Evolutionary conservation across 2,329 filamentous ascomycete genomes (phyloP).

Genomic region (Anisogramma anomala): DNA sequence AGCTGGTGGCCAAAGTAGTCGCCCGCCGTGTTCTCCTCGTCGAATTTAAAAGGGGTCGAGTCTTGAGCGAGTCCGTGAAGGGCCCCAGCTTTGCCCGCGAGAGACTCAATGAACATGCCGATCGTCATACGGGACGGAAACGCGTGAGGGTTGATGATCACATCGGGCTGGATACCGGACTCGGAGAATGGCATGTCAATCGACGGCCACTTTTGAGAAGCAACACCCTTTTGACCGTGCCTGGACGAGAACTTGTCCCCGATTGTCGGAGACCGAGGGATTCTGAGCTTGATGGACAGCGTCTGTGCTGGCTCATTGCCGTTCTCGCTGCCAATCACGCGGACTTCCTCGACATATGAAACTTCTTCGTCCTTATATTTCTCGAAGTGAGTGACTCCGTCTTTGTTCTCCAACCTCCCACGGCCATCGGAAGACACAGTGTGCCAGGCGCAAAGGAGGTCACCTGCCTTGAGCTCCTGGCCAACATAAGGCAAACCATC

Average conservation of each 20-base stretch:
- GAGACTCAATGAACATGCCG: slow-evolving; percentile 96
- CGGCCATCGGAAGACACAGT: slow-evolving; percentile 71
- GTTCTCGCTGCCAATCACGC: slow-evolving; percentile 74
- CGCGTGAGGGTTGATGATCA: slow-evolving; percentile 98
- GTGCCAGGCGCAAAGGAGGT: slow-evolving; percentile 81
- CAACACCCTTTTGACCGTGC: slow-evolving; percentile 96
- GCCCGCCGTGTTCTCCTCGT: slow-evolving; percentile 79
- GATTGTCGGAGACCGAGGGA: slow-evolving; percentile 82
- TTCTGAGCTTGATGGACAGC: slow-evolving; percentile 82
- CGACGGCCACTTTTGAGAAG: slow-evolving; percentile 88
- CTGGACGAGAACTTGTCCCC: slow-evolving; percentile 99
- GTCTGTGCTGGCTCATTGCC: slow-evolving; percentile 76
- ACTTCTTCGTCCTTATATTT: slow-evolving; percentile 90
- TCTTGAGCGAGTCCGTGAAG: slow-evolving; percentile 95
- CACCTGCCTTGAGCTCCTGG: slow-evolving; percentile 64
- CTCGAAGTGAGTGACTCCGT: slow-evolving; percentile 75
- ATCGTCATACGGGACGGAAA: slow-evolving; percentile 99
- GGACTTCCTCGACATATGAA: slow-evolving; percentile 85
- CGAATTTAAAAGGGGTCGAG: slow-evolving; percentile 88
- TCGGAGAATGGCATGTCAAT: slow-evolving; percentile 95
- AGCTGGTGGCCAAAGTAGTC: slow-evolving; percentile 96
- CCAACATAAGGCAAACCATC: slow-evolving; percentile 82
- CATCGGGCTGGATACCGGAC: slow-evolving; percentile 88
- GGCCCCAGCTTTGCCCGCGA: slow-evolving; percentile 88
- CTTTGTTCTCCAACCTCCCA: slow-evolving; percentile 71